These are phyloP conservation scores for Cyclotella atomus DNA, from an alignment of 108 stramenopile genomes.

Conservation along the genomic window DNA sequence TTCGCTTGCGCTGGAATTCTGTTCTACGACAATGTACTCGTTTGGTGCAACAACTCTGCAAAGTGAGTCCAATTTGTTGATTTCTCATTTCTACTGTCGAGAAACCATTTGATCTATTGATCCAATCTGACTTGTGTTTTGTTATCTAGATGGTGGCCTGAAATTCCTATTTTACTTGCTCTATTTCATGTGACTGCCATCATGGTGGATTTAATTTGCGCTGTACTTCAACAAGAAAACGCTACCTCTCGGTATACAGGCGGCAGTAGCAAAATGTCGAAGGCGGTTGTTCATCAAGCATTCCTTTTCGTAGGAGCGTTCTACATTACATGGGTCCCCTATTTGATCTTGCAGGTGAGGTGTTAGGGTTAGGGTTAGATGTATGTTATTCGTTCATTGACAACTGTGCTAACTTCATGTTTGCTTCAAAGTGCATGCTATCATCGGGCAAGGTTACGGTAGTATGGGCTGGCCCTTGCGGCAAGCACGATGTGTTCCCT, in stretches of 20 bases:
- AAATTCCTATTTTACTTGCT: conserved; percentile 14
- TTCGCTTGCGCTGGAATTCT: conserved; percentile 23
- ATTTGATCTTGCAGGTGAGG: background rate
- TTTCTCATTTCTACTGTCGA: background rate
- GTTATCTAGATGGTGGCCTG: conserved; percentile 17
- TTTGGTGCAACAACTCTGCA: conserved; percentile 24
- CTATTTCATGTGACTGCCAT: conserved; percentile 4
- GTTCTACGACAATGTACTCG: conserved; percentile 4
- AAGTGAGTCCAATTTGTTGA: background rate
- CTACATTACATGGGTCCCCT: conserved; percentile 6
- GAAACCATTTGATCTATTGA: no score
- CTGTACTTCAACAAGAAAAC: background rate
- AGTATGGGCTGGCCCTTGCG: conserved; percentile 15
- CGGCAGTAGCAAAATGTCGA: background rate
- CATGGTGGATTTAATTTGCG: conserved; percentile 2
- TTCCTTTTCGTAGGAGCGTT: background rate
- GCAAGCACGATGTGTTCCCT: conserved; percentile 9
- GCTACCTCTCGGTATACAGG: background rate
- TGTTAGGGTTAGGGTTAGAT: background rate
- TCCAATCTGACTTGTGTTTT: no score
- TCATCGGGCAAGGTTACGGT: conserved; percentile 2
- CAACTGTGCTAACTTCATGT: background rate
- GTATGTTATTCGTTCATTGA: background rate
- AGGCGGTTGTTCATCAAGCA: background rate
- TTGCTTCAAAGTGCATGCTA: background rate